Conservation (phyloP, 192 early-diverging fungal species). For the Chytriomyces sp. region DNA sequence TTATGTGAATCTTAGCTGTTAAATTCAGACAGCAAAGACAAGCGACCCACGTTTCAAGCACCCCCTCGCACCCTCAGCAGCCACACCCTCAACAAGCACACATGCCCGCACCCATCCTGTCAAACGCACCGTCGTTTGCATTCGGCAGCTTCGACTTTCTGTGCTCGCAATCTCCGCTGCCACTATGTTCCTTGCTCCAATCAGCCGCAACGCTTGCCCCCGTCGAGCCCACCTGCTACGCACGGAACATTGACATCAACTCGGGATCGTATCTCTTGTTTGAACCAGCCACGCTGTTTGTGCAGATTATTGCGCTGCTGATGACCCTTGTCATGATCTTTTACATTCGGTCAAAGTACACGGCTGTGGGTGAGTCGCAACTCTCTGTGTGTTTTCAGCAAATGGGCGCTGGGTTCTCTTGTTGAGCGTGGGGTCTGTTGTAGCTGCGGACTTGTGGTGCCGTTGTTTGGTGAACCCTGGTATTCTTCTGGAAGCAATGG, state of each 20-base stretch:
- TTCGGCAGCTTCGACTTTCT: constrained; percentile 92
- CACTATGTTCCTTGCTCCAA: constrained; percentile 46
- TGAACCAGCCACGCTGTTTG: constrained; percentile 94
- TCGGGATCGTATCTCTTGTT: constrained; percentile 77
- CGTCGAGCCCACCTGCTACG: constrained; percentile 90
- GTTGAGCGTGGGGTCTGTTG: neutral
- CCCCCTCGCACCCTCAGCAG: neutral
- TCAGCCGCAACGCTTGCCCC: constrained; percentile 41
- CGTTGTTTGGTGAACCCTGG: too few relatives aligned
- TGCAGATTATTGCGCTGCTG: constrained; percentile 87
- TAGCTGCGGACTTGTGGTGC: too few relatives aligned
- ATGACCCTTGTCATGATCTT: constrained; percentile 99
- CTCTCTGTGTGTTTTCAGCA: neutral
- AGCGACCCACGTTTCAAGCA: neutral
- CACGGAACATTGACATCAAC: constrained; percentile 89
- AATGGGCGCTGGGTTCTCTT: neutral
- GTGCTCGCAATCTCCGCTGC: constrained; percentile 81
- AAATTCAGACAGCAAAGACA: too few relatives aligned
- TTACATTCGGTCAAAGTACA: constrained; percentile 97
- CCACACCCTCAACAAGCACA: neutral
- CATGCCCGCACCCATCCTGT: neutral
- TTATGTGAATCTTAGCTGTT: too few relatives aligned
- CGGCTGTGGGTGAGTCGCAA: constrained; percentile 83
- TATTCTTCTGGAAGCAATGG: too few relatives aligned
- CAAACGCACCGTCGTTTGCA: constrained; percentile 37